Evolutionary conservation across 805 yeast genomes (phyloP), one percentile per base, ranked within the genome.

Genomic region (Saccharomycopsis fibuligera): DNA sequence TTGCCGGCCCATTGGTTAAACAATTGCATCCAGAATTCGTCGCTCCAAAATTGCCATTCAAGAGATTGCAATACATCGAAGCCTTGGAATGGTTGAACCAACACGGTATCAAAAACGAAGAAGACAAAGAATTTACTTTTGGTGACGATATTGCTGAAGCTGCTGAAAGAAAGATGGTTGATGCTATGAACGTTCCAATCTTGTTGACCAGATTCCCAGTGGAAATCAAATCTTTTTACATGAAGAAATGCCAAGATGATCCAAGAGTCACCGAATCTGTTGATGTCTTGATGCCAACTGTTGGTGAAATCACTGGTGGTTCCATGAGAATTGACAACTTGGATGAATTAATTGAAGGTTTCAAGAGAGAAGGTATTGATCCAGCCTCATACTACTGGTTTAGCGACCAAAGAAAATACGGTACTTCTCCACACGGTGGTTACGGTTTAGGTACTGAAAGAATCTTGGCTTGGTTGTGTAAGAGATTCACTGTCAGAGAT

Each of bases 91-190:
- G 99, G 98, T 81, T 93, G 69, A 87, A 88, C 78, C 97, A 90
- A 69, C 88, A 91, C 69, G 91, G 84, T 47, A 80, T 95, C 61
- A 81, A 82, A 62, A 93, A 91, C 78, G 99, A 93, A 73, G 96
- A 91, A 10, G 97, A 93, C 55, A 85, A 88, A 65, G 71, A 74
- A 58, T 93, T 91, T 82, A 79, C 84, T 69, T 93, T 93, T 59
- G 99, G 99, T 67, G 99, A 93, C 64, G 99, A 93, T 67, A 93
- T 93, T 56, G 97, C 98, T 53, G 99, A 93, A 73, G 99, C 99
- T 49, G 99, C 97, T 51, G 99, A 93, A 77, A 86, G 99, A 67
- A 86, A 83, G 69, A 93, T 93, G 99, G 88, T 96, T 30, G 99
- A 93, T 66, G 78, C 86, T 51, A 84, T 93, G 66, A 90, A 90